Conservation (phyloP, 495 filamentous ascomycete species). For the Neurospora sp. region DNA sequence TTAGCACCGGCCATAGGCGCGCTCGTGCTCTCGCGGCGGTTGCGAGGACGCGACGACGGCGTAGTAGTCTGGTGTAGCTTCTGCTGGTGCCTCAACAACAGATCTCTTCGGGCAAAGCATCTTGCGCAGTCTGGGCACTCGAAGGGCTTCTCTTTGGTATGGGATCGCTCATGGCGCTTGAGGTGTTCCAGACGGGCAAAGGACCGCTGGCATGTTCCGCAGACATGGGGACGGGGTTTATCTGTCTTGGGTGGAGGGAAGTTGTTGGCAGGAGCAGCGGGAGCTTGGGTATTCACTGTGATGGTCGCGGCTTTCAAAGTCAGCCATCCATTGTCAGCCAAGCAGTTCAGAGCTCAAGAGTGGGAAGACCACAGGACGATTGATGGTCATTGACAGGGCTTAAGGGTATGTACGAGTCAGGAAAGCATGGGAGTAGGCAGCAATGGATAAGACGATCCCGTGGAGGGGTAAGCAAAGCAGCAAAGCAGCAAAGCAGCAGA, state of each 20-base stretch:
- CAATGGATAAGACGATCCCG: not conserved
- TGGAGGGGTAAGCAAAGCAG: not conserved
- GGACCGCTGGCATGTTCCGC: conserved; percentile 82
- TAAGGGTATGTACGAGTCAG: not conserved
- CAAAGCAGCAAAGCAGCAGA: not conserved
- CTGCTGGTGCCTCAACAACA: conserved; percentile 93
- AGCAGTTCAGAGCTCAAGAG: not conserved
- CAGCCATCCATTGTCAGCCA: not conserved
- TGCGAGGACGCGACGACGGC: conserved; percentile 77
- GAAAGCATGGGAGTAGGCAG: not conserved
- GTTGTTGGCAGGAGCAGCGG: conserved; percentile 22
- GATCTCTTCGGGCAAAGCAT: conserved; percentile 90
- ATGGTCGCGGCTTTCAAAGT: conserved; percentile 36
- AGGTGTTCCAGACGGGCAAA: conserved; percentile 95
- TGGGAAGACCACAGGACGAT: not conserved
- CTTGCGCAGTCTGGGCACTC: conserved; percentile 92
- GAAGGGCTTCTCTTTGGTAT: conserved; percentile 99
- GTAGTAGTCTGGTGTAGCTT: conserved; percentile 97
- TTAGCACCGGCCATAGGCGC: conserved; percentile 48
- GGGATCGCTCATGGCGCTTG: conserved; percentile 95
- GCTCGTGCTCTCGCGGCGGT: conserved; percentile 80
- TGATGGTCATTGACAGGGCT: not conserved
- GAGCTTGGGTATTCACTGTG: conserved; percentile 39
- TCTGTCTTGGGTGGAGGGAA: conserved; percentile 86
- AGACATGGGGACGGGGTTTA: conserved; percentile 93